Evolutionary conservation across 345 rosid genomes (phyloP).

Genomic region (Rhodomyrtus tomentosa): DNA sequence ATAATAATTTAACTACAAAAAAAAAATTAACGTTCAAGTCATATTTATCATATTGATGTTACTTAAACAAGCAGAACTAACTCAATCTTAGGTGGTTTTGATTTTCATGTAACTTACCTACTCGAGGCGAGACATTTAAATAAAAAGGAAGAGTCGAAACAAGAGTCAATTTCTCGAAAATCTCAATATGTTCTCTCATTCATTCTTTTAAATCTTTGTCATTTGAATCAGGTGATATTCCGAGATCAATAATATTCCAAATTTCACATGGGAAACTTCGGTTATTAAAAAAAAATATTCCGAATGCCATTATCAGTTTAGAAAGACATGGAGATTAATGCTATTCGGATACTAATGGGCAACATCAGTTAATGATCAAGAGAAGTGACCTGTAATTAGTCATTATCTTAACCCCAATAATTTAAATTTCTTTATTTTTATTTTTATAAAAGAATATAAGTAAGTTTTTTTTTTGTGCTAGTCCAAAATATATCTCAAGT

Average conservation of each 20-base stretch:
- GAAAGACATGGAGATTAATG: neutral
- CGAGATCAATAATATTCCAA: neutral
- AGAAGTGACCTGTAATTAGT: too few relatives aligned
- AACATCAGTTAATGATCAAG: too few relatives aligned
- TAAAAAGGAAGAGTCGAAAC: neutral
- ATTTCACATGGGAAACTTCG: too few relatives aligned
- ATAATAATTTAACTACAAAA: too few relatives aligned
- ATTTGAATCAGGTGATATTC: neutral
- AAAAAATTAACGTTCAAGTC: neutral
- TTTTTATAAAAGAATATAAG: too few relatives aligned
- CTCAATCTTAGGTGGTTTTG: neutral
- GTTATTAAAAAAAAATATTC: too few relatives aligned
- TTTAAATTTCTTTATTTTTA: too few relatives aligned
- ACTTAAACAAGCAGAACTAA: neutral
- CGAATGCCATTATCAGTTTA: neutral
- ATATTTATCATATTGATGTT: neutral
- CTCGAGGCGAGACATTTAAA: neutral
- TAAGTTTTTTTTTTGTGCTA: too few relatives aligned
- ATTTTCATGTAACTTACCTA: neutral
- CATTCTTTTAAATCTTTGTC: neutral
- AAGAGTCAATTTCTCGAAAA: neutral
- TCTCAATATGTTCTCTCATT: neutral
- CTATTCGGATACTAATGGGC: neutral
- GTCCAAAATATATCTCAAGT: too few relatives aligned
- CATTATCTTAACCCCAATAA: too few relatives aligned